phyloP scores from a whole-genome alignment of 352 stramenopile genomes.

The Pythium folliculosum region DNA sequence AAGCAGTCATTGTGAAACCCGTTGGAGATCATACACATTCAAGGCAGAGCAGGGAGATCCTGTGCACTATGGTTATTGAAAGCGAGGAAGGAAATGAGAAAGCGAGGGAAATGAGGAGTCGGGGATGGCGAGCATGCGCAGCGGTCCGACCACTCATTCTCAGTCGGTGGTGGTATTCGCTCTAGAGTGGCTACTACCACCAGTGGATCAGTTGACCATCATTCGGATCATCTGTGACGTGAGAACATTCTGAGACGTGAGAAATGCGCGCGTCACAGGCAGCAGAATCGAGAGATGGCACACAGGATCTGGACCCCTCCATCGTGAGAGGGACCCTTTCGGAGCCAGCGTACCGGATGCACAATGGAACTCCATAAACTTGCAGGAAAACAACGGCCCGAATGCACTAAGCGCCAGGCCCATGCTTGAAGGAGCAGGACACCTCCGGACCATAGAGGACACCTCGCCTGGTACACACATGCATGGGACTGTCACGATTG shows the following conservation, averaged over 20 bases:
- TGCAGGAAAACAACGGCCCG: no score
- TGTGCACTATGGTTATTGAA: no score
- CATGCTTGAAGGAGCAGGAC: not conserved
- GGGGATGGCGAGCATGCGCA: no score
- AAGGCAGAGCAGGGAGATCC: no score
- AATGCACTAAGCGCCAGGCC: not conserved
- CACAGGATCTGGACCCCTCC: not conserved
- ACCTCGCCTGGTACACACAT: no score
- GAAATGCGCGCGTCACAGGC: constrained; percentile 3
- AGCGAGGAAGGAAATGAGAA: not conserved
- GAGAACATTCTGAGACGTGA: constrained; percentile 1
- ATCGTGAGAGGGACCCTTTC: no score
- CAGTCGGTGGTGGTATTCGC: constrained; percentile 7
- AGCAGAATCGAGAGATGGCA: not conserved
- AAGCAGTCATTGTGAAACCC: constrained; percentile 32
- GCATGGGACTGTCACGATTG: no score
- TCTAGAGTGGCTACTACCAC: constrained; percentile 3
- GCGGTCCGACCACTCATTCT: constrained; percentile 14
- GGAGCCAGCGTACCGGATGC: no score
- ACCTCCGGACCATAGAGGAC: no score
- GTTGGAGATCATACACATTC: not conserved
- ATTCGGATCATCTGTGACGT: not conserved
- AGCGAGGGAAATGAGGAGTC: not conserved
- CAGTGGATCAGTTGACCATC: not conserved
- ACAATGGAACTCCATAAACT: no score